Evolutionary conservation across 2,329 filamentous ascomycete species (phyloP).

Genomic region (Aspergillus calidoustus): DNA sequence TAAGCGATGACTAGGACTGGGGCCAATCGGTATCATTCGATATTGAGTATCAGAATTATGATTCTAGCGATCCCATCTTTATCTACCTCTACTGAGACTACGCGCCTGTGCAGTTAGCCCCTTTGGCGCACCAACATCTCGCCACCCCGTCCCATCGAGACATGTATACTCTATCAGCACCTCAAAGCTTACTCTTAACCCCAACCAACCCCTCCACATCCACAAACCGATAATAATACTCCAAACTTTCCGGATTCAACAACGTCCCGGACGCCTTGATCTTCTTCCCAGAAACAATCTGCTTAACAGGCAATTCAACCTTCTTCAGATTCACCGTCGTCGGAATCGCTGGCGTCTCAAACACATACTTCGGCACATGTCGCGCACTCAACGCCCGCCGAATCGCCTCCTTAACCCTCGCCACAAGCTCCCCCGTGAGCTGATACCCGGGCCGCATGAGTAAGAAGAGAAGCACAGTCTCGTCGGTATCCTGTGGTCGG

Average conservation of each 20-base stretch:
- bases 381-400: conserved; percentile 68
- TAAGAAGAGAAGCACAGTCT: conserved; percentile 64
- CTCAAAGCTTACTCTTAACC: conserved; percentile 29
- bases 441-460: conserved; percentile 62
- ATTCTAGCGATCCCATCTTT: neutral
- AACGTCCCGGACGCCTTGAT: conserved; percentile 78
- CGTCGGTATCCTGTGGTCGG: conserved; percentile 62
- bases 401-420: conserved; percentile 67
- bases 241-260: conserved; percentile 73
- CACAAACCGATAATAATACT: conserved; percentile 80
- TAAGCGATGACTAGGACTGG: too few species aligned
- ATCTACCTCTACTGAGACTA: neutral
- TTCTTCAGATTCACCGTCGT: conserved; percentile 85
- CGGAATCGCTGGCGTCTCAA: conserved; percentile 80
- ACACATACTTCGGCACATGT: conserved; percentile 78
- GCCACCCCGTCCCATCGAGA: neutral
- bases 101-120: neutral
- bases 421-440: conserved; percentile 61
- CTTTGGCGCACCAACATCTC: too few species aligned
- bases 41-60: neutral
- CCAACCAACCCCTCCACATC: conserved; percentile 66
- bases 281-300: conserved; percentile 75
- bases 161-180: neutral
- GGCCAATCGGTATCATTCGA: too few species aligned
- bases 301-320: conserved; percentile 82